Evolutionary conservation across 345 rosid species (phyloP), one percentile per base, ranked within the genome.

Genomic region (Pistacia vera): DNA sequence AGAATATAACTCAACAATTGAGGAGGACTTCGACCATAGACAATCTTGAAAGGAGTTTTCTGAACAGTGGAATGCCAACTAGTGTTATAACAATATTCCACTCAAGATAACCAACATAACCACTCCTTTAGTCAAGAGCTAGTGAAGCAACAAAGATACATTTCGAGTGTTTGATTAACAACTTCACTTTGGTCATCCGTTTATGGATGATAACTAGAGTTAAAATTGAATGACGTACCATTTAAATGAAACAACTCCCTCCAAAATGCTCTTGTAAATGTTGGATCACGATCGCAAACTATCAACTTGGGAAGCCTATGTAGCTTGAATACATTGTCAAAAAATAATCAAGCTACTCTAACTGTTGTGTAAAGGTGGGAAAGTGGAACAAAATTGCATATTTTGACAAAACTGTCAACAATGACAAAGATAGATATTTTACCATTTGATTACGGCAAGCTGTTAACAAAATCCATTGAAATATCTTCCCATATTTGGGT

Each of bases 51-150:
- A 3, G 72, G 59, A 4, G 72, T 68, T 9, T n/a, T 68, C 5
- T 48, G 2, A 3, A 68, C n/a, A 10, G 38, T 18, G 10, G 33
- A 46, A n/a, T 68, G 72, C 58, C 33, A 33, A 55, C 63, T 48
- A 0, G 18, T 68, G 22, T 68, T 68, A 38, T 68, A 68, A 25
- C 59, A 68, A 68, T 44, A 68, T 25, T 68, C 58, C 18, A 49
- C 72, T 58, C 56, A 49, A 6, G 58, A 68, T 11, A 30, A 28
- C 72, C 36, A 68, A 3, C 18, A 0, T 12, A 14, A 46, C 72
- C 72, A 68, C 17, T 68, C 70, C 0, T 49, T 68, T 46, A 38
- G 72, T 36, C 13, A 9, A 3, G 35, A 49, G 22, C 58, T 46
- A n/a, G 72, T 68, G 16, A 46, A 46, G 38, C 18, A 49, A 17